Percentiles rank a stretch among this genome's conserved stretches.
These are phyloP conservation scores for Alternaria novae-zelandiae DNA, from an alignment of 2,329 filamentous ascomycete species.

Conservation along the genomic window DNA sequence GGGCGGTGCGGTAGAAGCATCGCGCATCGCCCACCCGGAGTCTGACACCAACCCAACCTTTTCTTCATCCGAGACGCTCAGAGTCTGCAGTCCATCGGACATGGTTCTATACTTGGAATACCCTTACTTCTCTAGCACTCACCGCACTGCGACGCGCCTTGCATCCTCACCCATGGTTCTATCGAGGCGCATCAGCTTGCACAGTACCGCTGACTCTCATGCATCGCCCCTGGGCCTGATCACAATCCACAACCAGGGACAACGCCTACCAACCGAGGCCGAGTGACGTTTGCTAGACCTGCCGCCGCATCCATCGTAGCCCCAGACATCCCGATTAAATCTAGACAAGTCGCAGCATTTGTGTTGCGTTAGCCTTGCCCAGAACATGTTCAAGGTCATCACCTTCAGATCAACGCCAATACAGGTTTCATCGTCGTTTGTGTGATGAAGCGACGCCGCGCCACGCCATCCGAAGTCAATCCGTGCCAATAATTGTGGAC, in stretches of 20 bases:
- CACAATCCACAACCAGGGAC: background rate
- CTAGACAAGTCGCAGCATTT: background rate
- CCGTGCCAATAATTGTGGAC: background rate
- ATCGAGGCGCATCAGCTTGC: background rate
- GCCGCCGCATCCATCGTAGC: background rate
- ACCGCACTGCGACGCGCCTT: background rate
- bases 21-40: conserved; percentile 6
- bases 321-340: background rate
- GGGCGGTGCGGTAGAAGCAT: conserved; percentile 9
- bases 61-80: conserved; percentile 4
- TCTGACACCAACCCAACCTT: conserved; percentile 7
- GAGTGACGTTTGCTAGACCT: background rate
- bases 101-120: background rate
- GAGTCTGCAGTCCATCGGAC: background rate
- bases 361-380: background rate
- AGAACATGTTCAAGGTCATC: background rate
- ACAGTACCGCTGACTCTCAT: background rate
- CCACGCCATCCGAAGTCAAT: background rate
- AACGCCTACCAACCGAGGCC: background rate
- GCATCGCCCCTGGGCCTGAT: background rate
- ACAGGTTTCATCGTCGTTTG: background rate
- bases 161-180: background rate
- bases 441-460: background rate
- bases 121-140: background rate
- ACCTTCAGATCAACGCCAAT: background rate